Base-by-base conservation (phyloP, 768 basidiomycete species). In the Mycena kentingensis region DNA sequence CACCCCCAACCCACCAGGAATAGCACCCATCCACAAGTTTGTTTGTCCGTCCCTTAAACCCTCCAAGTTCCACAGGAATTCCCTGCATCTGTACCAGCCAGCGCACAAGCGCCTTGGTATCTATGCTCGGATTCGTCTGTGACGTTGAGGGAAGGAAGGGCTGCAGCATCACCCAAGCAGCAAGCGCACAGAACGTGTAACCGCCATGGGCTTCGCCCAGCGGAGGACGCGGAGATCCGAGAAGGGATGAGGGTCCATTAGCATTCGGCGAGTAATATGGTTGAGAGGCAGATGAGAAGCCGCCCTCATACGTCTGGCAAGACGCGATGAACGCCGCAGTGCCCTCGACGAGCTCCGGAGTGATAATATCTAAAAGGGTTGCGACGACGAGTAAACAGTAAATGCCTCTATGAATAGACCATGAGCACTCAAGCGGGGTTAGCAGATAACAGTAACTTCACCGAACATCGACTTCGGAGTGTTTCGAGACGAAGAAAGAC, bases 11-110 rank as follows among this genome's bases (percentile, higher is more conserved):
- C 97, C 96, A 99, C 97, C 97, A 99, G n/a, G 89, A 87, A 69
- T 99, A 99, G 69, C 97, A 99, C 4, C 96, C 97, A 63, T 99
- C 97, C 0, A 99, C 96, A n/a, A 99, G 80, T 68, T 99, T 99
- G 67, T 98, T 99, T 58, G 93, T 92, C 47, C 97, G 76, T 0
- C 97, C 97, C 49, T 79, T 80, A 71, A 99, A 98, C 2, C 97
- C 97, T 3, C 94, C 96, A 8, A 93, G 76, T 64, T 98, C 96
- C 11, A 80, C 77, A 36, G 85, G 85, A 2, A 72, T 69, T 0
- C 93, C 94, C 65, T 98, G 96, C 85, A 97, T 88, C 37, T 85
- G 76, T 3, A 82, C 84, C 2, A 88, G 77, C 94, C 94, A 98
- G 4, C 95, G 73, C 31, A 91, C 62, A 10, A 95, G 75, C 18